These are phyloP conservation scores for Candida glucosophila DNA, from an alignment of 1,139 yeast genomes.

Conservation along the genomic window DNA sequence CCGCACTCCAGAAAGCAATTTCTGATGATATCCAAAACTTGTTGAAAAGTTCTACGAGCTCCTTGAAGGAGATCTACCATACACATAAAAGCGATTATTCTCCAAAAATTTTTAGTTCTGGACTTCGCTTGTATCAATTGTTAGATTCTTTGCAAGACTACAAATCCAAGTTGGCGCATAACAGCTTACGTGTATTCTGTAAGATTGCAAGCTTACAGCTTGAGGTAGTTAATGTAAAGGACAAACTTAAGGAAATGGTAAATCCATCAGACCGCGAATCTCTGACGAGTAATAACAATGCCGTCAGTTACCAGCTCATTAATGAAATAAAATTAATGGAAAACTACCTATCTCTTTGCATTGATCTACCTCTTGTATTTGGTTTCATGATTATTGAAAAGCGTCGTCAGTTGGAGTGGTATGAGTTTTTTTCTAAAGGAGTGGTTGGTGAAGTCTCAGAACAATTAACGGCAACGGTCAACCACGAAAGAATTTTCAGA, in stretches of 20 bases:
- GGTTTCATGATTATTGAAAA: slow-evolving; percentile 71
- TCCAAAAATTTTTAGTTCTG: slow-evolving; percentile 8
- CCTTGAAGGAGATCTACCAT: slow-evolving; percentile 9
- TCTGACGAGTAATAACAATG: background rate
- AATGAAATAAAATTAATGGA: slow-evolving; percentile 30
- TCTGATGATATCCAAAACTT: slow-evolving; percentile 12
- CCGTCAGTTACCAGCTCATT: slow-evolving; percentile 16
- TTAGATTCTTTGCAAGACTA: slow-evolving; percentile 15
- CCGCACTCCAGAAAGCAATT: slow-evolving; percentile 5
- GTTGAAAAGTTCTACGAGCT: slow-evolving; percentile 5
- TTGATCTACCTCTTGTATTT: slow-evolving; percentile 72
- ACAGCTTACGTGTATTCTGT: slow-evolving; percentile 19
- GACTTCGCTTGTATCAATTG: slow-evolving; percentile 9
- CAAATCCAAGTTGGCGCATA: slow-evolving; percentile 15
- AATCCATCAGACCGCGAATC: slow-evolving; percentile 2
- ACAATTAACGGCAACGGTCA: slow-evolving; percentile 47
- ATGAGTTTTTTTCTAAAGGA: slow-evolving; percentile 41
- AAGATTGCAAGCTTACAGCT: slow-evolving; percentile 31
- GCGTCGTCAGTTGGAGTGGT: slow-evolving; percentile 64
- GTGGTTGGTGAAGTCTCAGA: slow-evolving; percentile 48
- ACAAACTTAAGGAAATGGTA: slow-evolving; percentile 18
- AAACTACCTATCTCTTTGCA: slow-evolving; percentile 43
- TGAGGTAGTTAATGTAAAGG: slow-evolving; percentile 28
- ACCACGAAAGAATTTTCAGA: slow-evolving; percentile 51
- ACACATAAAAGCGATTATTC: slow-evolving; percentile 10